Base-by-base conservation (phyloP, 2,329 filamentous ascomycete genomes). In the Botrytis pseudocinerea region DNA sequence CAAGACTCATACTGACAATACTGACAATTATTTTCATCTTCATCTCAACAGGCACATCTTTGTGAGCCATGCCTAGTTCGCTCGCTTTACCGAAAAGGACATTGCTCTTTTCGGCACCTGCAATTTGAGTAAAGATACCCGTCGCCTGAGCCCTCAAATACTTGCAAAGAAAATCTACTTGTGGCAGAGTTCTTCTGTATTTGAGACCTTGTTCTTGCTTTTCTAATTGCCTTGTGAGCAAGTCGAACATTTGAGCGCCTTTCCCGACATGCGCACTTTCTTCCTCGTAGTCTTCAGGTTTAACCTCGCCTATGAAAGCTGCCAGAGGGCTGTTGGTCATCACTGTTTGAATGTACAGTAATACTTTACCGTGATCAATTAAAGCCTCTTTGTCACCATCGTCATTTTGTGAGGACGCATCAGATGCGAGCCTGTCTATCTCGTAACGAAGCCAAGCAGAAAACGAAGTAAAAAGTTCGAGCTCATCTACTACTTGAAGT, bases 391-490 rank as follows among this genome's bases (percentile, higher is more conserved):
- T 92, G 74, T 95, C 94, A 38, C 90, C 87, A 76, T 98, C 95
- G 35, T 94, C 90, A 12, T 86, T 83, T 28, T 85, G 85, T 64
- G 87, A 84, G 25, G 86, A 85, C 0, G 90, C 84, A 77, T 92
- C 83, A 80, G 91, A 89, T 9, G 89, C 89, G 63, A 95, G 88
- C 22, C 91, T 88, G 76, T 97, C 93, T 73, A 97, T 95, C 78
- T 95, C 91, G 78, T 94, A 88, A 48, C 91, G 90, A 69, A 98
- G 84, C 95, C 95, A 98, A 70, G 87, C 86, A 0, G 93, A 95
- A 80, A 98, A 98, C 8, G 89, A 87, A 2, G 84, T 81, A 78
- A 97, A 98, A 68, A 94, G 88, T 40, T 90, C 87, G 25, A 95
- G 87, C 82, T 98, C 95, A 72, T 92, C 89, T 79, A 92, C 91